phyloP scores from a whole-genome alignment of 441 rosid genomes.

The Flueggea neowawraea region DNA sequence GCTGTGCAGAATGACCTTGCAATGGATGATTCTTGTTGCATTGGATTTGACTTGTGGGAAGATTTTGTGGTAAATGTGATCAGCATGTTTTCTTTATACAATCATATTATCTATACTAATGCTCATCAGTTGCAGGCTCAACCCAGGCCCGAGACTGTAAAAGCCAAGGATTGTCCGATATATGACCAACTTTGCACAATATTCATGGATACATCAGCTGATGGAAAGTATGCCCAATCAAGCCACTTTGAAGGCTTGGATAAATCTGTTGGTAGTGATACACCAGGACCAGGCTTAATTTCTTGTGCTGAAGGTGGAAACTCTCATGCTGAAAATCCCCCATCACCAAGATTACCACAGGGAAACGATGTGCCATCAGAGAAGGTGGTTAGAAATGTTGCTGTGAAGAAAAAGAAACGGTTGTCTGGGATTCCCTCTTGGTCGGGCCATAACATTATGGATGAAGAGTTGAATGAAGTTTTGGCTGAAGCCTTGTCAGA shows the following conservation, averaged over 20 bases:
- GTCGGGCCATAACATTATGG: constrained; percentile 26
- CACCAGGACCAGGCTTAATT: constrained; percentile 15
- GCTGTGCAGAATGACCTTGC: constrained; percentile 46
- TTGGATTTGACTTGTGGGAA: constrained; percentile 81
- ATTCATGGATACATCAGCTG: constrained; percentile 55
- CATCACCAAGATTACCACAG: constrained; percentile 22
- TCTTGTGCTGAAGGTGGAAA: constrained; percentile 27
- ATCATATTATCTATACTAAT: background rate
- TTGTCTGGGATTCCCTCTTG: constrained; percentile 28
- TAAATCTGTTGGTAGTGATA: constrained; percentile 33
- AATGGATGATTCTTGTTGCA: constrained; percentile 53
- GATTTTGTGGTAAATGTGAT: constrained; percentile 25
- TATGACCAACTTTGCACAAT: constrained; percentile 69
- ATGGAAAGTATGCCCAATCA: constrained; percentile 86
- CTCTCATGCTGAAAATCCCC: constrained; percentile 24
- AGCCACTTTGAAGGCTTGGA: constrained; percentile 78
- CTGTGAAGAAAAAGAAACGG: constrained; percentile 52
- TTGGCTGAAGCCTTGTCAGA: constrained; percentile 65
- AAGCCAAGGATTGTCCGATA: constrained; percentile 68
- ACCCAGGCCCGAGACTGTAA: constrained; percentile 43
- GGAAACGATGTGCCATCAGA: constrained; percentile 16
- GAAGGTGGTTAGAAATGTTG: constrained; percentile 18
- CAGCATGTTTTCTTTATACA: background rate
- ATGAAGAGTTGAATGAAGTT: constrained; percentile 33
- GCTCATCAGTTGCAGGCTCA: constrained; percentile 37